Conservation (phyloP, 2,329 filamentous ascomycete genomes). For the Sclerotinia borealis region DNA sequence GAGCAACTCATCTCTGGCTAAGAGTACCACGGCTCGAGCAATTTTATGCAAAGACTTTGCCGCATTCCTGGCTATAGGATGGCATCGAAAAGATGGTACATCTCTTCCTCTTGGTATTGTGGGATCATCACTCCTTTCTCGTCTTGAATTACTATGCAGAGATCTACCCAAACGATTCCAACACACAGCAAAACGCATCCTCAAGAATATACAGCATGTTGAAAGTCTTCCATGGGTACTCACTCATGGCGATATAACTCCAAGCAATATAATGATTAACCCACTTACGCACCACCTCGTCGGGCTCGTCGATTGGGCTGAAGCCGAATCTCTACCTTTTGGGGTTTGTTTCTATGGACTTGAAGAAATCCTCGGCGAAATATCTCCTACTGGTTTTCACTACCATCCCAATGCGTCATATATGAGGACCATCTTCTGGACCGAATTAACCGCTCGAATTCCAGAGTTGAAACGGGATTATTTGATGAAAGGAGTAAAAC, state of each 20-base stretch:
- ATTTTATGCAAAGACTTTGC: constrained; percentile 39
- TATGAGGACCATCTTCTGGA: constrained; percentile 48
- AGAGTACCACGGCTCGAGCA: constrained; percentile 21
- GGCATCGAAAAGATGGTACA: constrained; percentile 24
- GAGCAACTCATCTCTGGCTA: background rate
- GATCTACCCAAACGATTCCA: constrained; percentile 34
- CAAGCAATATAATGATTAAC: constrained; percentile 51
- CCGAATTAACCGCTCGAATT: constrained; percentile 34
- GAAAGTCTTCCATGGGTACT: constrained; percentile 47
- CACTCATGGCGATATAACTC: constrained; percentile 55
- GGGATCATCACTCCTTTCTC: constrained; percentile 38
- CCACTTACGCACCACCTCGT: constrained; percentile 38
- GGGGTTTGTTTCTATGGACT: constrained; percentile 55
- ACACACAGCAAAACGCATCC: constrained; percentile 17
- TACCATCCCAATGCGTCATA: constrained; percentile 41
- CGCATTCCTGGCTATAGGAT: constrained; percentile 36
- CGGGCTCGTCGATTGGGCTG: constrained; percentile 59
- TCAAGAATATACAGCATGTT: constrained; percentile 33
- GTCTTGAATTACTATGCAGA: constrained; percentile 35
- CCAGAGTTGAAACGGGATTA: constrained; percentile 21
- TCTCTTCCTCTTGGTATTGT: constrained; percentile 32
- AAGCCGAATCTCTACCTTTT: constrained; percentile 55
- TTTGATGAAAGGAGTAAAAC: constrained; percentile 34
- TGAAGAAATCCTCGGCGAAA: constrained; percentile 51
- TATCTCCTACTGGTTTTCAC: constrained; percentile 30